These are phyloP conservation scores for Bonia amplexicaulis DNA, from an alignment of 176 grass and related monocot species.

Conservation along the genomic window DNA sequence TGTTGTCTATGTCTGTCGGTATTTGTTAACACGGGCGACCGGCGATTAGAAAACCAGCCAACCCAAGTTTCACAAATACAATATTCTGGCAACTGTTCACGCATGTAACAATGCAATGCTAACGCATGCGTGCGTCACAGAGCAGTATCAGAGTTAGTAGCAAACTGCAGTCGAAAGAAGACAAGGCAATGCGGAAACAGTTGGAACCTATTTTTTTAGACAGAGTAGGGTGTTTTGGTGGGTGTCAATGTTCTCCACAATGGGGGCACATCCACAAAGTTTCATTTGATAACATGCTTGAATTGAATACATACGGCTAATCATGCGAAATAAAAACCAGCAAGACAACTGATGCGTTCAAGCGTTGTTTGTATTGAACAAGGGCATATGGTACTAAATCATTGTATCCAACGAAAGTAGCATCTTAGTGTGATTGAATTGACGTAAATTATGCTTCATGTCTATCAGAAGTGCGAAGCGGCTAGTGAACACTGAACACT, in stretches of 20 bases:
- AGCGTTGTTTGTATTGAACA: background rate
- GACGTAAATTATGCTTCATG: background rate
- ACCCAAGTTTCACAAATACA: background rate
- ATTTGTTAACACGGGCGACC: background rate
- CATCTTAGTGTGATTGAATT: background rate
- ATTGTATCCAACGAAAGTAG: background rate
- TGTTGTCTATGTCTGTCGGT: too few species aligned
- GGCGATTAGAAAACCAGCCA: background rate
- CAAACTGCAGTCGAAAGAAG: background rate
- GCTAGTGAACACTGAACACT: background rate
- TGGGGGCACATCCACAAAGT: background rate
- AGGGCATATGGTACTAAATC: background rate
- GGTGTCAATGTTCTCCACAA: background rate
- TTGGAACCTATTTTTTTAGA: background rate
- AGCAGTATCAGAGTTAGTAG: background rate
- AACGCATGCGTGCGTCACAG: background rate
- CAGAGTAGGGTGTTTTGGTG: background rate
- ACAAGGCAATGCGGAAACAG: background rate
- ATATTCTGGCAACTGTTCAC: background rate
- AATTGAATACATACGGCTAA: background rate
- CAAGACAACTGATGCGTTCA: too few species aligned
- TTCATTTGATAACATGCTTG: background rate
- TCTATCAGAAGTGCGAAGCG: background rate
- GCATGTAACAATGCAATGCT: background rate
- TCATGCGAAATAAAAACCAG: background rate